Evolutionary conservation across 2,329 filamentous ascomycete genomes (phyloP).

Genomic region (Verticillium tricorpus): DNA sequence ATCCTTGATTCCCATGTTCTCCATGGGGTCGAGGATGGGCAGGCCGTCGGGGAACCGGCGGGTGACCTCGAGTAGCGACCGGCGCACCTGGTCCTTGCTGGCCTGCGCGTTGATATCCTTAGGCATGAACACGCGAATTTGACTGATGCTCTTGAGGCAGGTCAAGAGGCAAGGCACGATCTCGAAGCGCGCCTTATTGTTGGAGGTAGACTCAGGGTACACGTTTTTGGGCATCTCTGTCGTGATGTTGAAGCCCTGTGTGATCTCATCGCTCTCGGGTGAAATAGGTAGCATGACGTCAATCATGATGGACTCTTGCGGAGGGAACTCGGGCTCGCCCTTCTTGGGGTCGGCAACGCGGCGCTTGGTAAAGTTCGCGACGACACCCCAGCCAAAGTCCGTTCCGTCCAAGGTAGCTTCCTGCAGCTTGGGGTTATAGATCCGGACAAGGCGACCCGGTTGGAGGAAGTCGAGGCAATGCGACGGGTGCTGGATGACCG

Average conservation of each 20-base stretch:
- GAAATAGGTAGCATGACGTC: constrained; percentile 71
- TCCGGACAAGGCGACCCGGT: constrained; percentile 78
- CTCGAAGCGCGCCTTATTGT: constrained; percentile 68
- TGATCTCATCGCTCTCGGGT: constrained; percentile 43
- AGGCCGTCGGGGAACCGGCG: constrained; percentile 90
- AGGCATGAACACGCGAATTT: constrained; percentile 78
- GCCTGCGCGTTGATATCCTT: constrained; percentile 65
- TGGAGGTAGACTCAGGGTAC: constrained; percentile 51
- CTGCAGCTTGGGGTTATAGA: constrained; percentile 62
- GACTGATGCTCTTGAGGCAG: constrained; percentile 79
- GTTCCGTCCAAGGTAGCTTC: constrained; percentile 42
- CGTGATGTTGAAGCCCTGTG: constrained; percentile 25
- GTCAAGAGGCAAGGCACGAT: constrained; percentile 82
- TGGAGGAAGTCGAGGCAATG: constrained; percentile 83
- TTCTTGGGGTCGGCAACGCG: constrained; percentile 54
- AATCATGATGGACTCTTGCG: constrained; percentile 75
- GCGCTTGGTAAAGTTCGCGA: constrained; percentile 68
- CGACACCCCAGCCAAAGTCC: constrained; percentile 93
- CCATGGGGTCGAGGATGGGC: constrained; percentile 83
- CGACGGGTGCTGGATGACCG: constrained; percentile 86
- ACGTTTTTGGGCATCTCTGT: constrained; percentile 60
- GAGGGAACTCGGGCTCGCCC: constrained; percentile 61
- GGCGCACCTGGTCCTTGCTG: constrained; percentile 64
- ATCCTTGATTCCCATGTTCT: constrained; percentile 93
- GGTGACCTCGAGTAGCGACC: constrained; percentile 72